Percentiles rank a stretch among this genome's conserved stretches.
Evolutionary conservation across 2,329 filamentous ascomycete genomes (phyloP).

Genomic region (Setomelanomma holmii): DNA sequence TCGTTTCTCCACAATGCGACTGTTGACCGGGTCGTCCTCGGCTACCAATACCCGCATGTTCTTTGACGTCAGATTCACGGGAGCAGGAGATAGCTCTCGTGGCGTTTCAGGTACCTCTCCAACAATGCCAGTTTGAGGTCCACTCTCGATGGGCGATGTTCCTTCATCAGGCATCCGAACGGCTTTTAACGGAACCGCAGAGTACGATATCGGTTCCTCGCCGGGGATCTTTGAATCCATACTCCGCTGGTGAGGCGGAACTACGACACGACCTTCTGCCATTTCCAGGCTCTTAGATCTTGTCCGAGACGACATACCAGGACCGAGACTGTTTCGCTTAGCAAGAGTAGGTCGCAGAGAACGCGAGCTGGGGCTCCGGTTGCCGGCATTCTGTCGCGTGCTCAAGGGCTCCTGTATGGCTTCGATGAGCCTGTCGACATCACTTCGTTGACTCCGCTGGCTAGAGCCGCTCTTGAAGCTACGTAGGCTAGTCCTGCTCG

Average conservation of each 20-base stretch:
- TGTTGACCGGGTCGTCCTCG: constrained; percentile 89
- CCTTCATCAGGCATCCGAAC: constrained; percentile 56
- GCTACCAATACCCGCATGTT: constrained; percentile 75
- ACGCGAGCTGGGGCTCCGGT: constrained; percentile 27
- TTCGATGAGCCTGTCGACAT: constrained; percentile 75
- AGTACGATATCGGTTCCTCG: constrained; percentile 49
- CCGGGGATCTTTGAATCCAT: constrained; percentile 56
- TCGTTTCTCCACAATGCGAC: constrained; percentile 79
- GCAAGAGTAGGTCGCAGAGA: constrained; percentile 32
- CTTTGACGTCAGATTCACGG: constrained; percentile 39
- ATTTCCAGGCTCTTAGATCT: constrained; percentile 40
- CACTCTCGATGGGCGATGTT: constrained; percentile 14
- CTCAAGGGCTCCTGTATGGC: constrained; percentile 68
- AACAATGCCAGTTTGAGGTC: constrained; percentile 29
- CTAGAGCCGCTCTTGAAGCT: constrained; percentile 58
- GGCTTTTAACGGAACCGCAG: constrained; percentile 53
- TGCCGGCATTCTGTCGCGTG: constrained; percentile 19
- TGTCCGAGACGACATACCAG: constrained; percentile 7
- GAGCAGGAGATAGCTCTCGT: constrained; percentile 8
- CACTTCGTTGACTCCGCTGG: constrained; percentile 61
- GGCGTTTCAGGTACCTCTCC: constrained; percentile 38
- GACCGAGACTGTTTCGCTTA: constrained; percentile 38
- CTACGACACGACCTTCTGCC: constrained; percentile 10
- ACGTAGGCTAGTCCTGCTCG: constrained; percentile 58
- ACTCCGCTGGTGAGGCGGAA: constrained; percentile 39